A percentile compares a stretch with the other conserved stretches of the same genome.
phyloP scores from a whole-genome alignment of 1,284 basidiomycete genomes.

The Cerrena zonata region DNA sequence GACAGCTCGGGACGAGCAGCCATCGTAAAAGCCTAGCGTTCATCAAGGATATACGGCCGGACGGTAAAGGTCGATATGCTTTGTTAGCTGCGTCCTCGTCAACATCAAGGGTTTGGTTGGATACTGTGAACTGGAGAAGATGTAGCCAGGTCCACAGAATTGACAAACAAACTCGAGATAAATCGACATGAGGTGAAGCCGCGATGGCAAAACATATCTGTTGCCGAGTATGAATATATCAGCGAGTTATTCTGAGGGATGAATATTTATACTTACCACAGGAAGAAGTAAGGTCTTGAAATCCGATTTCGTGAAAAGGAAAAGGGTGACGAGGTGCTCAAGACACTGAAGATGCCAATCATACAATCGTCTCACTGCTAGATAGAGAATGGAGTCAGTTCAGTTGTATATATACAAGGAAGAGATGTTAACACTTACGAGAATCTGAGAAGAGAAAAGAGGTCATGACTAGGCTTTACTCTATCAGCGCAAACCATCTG shows the following conservation, averaged over 20 bases:
- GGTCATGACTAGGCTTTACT: no score
- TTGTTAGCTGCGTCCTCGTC: conserved; percentile 40
- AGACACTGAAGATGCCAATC: no score
- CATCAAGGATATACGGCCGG: conserved; percentile 33
- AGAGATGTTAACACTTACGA: no score
- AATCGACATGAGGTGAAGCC: conserved; percentile 23
- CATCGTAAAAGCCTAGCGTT: conserved; percentile 31
- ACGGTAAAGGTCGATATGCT: conserved; percentile 39
- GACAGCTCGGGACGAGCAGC: conserved; percentile 30
- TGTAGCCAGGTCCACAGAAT: conserved; percentile 41
- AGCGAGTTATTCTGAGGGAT: background rate
- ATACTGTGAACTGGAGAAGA: conserved; percentile 34
- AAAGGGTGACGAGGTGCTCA: conserved; percentile 13
- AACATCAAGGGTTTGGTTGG: conserved; percentile 35
- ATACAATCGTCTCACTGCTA: no score
- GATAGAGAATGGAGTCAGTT: no score
- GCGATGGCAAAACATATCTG: conserved; percentile 32
- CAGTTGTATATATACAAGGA: no score
- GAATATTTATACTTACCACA: conserved; percentile 24
- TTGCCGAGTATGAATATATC: background rate
- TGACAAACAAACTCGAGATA: conserved; percentile 13
- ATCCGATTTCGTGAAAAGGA: conserved; percentile 35
- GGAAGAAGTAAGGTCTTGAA: conserved; percentile 35
- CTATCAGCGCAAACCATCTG: no score
- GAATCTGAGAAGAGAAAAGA: no score